Base-by-base conservation (phyloP, 2,329 filamentous ascomycete species). In the Trichoderma gracile region DNA sequence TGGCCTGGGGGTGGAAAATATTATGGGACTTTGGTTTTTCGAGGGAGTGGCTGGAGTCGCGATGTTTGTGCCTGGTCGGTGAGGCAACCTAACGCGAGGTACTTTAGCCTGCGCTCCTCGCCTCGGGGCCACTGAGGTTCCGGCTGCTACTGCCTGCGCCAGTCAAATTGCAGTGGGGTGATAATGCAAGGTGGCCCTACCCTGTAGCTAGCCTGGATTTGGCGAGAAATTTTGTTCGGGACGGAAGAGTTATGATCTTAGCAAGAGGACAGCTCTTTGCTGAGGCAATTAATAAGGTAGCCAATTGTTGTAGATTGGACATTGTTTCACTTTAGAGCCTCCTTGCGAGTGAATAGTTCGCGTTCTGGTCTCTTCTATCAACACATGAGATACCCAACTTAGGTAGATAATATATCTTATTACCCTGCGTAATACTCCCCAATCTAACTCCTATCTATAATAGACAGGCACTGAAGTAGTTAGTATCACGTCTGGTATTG, bases 21-120 rank as follows among this genome's bases (percentile, higher is more conserved):
- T 47, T 56, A 63, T 56, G 60, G 60, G 60, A 63, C 60, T 38
- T 47, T 49, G 33, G 50, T 49, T 43, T 63, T 56, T 63, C 45
- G 43, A 56, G 60, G 60, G 60, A 55, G 59, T 46, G 30, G 25
- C 60, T 63, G 38, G 45, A 40, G 47, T 49, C 59, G 30, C 50
- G 52, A 56, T 50, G 55, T 56, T 42, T 43, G 15, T 63, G 60
- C 60, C 52, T 63, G 42, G 52, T 63, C 52, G 60, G 60, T 63
- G 60, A 63, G 60, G 60, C 52, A 63, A 23, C 59, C 17, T 54
- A 52, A 25, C 50, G 42, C 4, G 19, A 33, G 23, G 60, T 63
- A 54, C 57, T 4, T 25, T 25, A 3, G 23, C 40, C 12, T 30
- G 40, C 21, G 21, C 25, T 14, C 12, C 10, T 15, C n/a, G 8